Base-by-base conservation (phyloP, 1,139 yeast genomes). In the Petasospora rhodanensis region DNA sequence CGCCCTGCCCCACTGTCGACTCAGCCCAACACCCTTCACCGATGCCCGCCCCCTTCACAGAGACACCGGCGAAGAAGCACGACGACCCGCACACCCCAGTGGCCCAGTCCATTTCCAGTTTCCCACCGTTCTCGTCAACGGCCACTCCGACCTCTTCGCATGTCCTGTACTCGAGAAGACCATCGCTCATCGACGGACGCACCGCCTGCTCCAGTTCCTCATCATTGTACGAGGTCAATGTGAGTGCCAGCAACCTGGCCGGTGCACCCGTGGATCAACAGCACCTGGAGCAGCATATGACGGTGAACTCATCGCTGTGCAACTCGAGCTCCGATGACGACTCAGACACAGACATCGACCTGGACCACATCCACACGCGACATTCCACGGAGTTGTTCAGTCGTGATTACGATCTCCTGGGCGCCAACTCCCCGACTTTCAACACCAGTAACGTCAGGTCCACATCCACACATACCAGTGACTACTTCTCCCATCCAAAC, bases 161-260 rank as follows among this genome's bases (percentile, higher is more conserved):
- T n/a, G n/a, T n/a, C n/a, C n/a, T n/a, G n/a, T n/a, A n/a, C n/a
- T n/a, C 41, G 3, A 28, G 45, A 14, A 31, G 45, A 18, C 38
- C 38, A 7, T 35, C 38, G 22, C 14, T 34, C 4, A 22, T 31
- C 3, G 38, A 44, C 3, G 26, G 38, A 3, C 24, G 32, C 14
- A 40, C 45, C 1, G 30, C 38, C 1, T 49, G 52, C 28, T 49
- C 52, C 2, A 37, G 46, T 7, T 36, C 47, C 1, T 43, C 49
- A 1, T 49, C 53, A 3, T 26, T 47, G 6, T 47, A 49, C 19
- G 53, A 49, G 24, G 29, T 36, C 18, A 40, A 38, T 18, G 24
- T 30, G 13, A 33, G 34, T 17, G 36, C 37, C 8, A 35, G 33
- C n/a, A 37, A 37, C 24, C 26, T 29, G 6, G 31, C 32, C 7